Evolutionary conservation across 2,329 filamentous ascomycete genomes (phyloP).

Genomic region (Verticillium tricorpus): DNA sequence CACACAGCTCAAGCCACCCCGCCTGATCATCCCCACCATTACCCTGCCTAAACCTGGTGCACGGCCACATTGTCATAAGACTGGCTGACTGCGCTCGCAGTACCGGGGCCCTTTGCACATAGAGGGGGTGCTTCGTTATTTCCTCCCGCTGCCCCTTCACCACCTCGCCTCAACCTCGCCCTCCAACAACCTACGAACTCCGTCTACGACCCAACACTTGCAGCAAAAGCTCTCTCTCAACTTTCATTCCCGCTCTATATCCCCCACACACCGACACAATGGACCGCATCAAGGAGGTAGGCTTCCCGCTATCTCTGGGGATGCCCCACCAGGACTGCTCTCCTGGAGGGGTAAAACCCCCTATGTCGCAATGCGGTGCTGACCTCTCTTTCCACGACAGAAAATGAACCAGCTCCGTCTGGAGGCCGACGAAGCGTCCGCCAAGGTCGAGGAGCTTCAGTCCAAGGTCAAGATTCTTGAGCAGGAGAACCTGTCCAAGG

Average conservation of each 20-base stretch:
- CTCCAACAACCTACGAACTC: neutral
- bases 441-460: conserved; percentile 84
- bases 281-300: conserved; percentile 89
- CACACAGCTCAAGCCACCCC: conserved; percentile 1
- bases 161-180: neutral
- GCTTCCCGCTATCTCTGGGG: conserved; percentile 34
- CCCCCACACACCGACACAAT: conserved; percentile 37
- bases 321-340: conserved; percentile 17
- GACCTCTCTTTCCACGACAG: conserved; percentile 38
- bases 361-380: conserved; percentile 10
- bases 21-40: conserved; percentile 1
- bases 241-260: neutral
- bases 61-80: conserved; percentile 1
- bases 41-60: neutral
- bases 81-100: neutral
- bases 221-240: neutral
- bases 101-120: conserved; percentile 32
- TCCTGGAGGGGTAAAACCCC: conserved; percentile 16
- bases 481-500: conserved; percentile 92
- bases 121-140: conserved; percentile 21
- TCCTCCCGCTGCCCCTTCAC: conserved; percentile 5
- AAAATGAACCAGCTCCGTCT: conserved; percentile 93
- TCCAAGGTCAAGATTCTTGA: conserved; percentile 83
- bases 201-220: neutral
- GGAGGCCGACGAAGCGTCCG: conserved; percentile 81